Evolutionary conservation across 202 grass and related monocot species (phyloP), one percentile per base, ranked within the genome.

Genomic region (Zizania palustris): DNA sequence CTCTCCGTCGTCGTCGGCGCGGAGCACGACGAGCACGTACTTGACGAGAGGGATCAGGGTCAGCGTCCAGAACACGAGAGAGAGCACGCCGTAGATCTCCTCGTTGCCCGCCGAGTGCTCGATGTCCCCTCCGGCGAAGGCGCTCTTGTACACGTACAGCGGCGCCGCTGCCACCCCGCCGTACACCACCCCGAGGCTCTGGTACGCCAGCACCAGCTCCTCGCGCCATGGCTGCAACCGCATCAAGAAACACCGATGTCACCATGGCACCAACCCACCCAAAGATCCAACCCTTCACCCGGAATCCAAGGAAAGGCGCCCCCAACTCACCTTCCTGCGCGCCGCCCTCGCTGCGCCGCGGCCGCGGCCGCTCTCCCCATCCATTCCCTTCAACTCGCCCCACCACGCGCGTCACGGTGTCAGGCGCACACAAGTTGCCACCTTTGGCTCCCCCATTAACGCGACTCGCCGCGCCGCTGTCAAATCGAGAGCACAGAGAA

Each of bases 41-140:
- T 99, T 95, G 43, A 95, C 72, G 65, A 99, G 87, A 9, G 96
- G 88, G 69, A 96, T 46, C 3, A 93, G 71, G 33, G 96, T 99
- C 66, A 99, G 87, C 70, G 96, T 96, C 96, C 96, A 99, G 92
- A 99, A 99, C 14, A 99, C 96, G 72, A 99, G 89, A 54, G 96
- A 99, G 62, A 96, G 85, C n/a, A 87, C 96, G 7, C 96, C 96
- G 58, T 96, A 99, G 81, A 99, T 99, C 89, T 99, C 96, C 63
- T 99, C 96, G 69, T 96, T 99, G 64, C 87, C 88, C 57, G 71
- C 79, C 4, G 96, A 91, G 75, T 99, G 96, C 72, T 89, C 79
- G 74, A 99, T 95, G 72, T 93, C 96, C 55, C 81, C 85, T 51
- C 84, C 88, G 22, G 92, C 83, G 71, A 99, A 99, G 60, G 92